phyloP scores from a whole-genome alignment of 1,139 yeast genomes.

The Kurtzmaniella quercitrusa region DNA sequence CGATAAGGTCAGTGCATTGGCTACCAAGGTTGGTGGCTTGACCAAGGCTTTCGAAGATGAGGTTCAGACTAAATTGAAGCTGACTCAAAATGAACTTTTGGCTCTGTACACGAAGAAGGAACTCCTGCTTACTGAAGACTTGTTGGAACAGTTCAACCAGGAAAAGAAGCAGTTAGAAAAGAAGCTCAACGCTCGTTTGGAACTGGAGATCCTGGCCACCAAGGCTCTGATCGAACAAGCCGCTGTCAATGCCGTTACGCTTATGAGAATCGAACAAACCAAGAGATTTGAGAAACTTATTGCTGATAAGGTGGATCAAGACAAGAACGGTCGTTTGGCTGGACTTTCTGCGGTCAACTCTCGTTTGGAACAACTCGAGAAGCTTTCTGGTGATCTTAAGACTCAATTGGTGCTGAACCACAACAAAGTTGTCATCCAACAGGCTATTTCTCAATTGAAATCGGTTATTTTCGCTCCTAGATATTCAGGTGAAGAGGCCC shows the following conservation, averaged over 20 bases:
- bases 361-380: conserved; percentile 57
- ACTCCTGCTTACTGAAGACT: conserved; percentile 46
- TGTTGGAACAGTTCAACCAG: conserved; percentile 43
- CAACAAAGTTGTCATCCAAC: conserved; percentile 53
- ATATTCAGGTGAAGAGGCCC: conserved; percentile 24
- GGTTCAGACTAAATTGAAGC: conserved; percentile 32
- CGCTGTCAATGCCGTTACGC: conserved; percentile 71
- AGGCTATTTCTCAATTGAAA: conserved; percentile 53
- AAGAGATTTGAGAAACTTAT: conserved; percentile 66
- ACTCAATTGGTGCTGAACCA: conserved; percentile 53
- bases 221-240: conserved; percentile 66
- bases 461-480: conserved; percentile 34
- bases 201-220: conserved; percentile 65
- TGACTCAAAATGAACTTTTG: conserved; percentile 48
- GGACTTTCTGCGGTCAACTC: conserved; percentile 58
- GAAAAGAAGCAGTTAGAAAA: conserved; percentile 64
- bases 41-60: conserved; percentile 43
- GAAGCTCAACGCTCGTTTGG: conserved; percentile 58
- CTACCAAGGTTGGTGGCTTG: conserved; percentile 30
- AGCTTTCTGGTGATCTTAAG: conserved; percentile 56
- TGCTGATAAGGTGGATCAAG: conserved; percentile 63
- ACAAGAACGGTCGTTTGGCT: conserved; percentile 78
- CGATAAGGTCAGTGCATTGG: conserved; percentile 29
- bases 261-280: conserved; percentile 70
- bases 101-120: conserved; percentile 55